phyloP scores from a whole-genome alignment of 2,329 filamentous ascomycete species.

The Biscogniauxia marginata region DNA sequence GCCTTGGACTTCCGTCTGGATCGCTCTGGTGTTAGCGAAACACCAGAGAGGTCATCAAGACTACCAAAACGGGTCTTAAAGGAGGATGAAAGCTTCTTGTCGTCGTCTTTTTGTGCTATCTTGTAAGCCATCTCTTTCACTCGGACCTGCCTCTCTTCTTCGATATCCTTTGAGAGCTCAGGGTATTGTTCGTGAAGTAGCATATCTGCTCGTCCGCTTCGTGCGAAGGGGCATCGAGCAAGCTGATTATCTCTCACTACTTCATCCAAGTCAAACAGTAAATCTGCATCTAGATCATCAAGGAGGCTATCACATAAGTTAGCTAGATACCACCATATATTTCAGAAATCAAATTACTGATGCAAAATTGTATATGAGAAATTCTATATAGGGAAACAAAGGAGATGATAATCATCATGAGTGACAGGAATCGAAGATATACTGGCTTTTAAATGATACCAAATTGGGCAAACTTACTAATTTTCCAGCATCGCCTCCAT shows the following conservation, averaged over 20 bases:
- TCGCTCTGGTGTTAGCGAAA: constrained; percentile 44
- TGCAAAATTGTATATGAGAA: too few species aligned
- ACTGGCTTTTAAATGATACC: too few species aligned
- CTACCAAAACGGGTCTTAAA: constrained; percentile 60
- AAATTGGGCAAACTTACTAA: constrained; percentile 45
- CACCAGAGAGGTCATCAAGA: constrained; percentile 57
- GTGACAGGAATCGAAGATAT: neutral
- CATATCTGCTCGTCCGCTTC: constrained; percentile 69
- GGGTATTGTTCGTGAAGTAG: constrained; percentile 65
- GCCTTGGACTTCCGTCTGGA: constrained; percentile 46
- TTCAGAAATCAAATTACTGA: too few species aligned
- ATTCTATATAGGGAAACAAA: too few species aligned
- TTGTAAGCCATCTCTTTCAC: constrained; percentile 76
- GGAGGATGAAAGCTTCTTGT: constrained; percentile 60
- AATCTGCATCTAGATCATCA: constrained; percentile 78
- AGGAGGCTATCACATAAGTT: constrained; percentile 50
- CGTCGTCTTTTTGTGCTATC: constrained; percentile 61
- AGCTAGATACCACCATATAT: too few species aligned
- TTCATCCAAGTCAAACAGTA: constrained; percentile 77
- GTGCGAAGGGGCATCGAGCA: constrained; percentile 71
- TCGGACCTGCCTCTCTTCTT: constrained; percentile 66
- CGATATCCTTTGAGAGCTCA: constrained; percentile 61
- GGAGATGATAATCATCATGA: neutral
- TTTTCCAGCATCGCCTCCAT: constrained; percentile 92
- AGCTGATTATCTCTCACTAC: constrained; percentile 82